Evolutionary conservation across 139 green algal species (phyloP), one percentile per base, ranked within the genome.

Genomic region (Bryopsis sp.): DNA sequence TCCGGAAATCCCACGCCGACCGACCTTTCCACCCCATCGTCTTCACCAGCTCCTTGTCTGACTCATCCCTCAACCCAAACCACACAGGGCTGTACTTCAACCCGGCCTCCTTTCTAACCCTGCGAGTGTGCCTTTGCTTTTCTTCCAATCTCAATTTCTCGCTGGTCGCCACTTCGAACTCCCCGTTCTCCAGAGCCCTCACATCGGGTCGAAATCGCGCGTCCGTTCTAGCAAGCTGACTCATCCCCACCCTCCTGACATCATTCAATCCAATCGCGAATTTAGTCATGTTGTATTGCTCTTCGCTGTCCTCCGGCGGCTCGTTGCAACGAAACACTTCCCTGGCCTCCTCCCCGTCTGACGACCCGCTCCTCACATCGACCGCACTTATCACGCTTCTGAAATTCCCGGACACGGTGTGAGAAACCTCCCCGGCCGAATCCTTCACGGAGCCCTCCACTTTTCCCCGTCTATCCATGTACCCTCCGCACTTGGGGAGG

Each of bases 261-360:
- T 97, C 90, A 73, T 97, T 97, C 57, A 97, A 75, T 46, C 74
- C 64, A 39, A 96, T 92, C 5, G 84, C 78, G 62, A 91, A 96
- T 57, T 35, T 84, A 11, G 74, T 68, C 74, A 76, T 79, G 59
- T 36, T 76, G 39, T 78, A 78, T 60, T 78, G 72, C 39, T 73
- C 58, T 0, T 0, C 39, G 31, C 54, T 47, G 36, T 71, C 63
- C 29, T 58, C 26, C 19, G 67, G 67, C 39, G 31, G 32, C 32
- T 46, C 48, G 22, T 5, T 50, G 54, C 63, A 65, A 0, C 72
- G 50, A 3, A 78, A 70, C 48, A 68, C 59, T 37, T 64, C 48
- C n/a, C 34, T 62, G 15, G 19, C 47, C 3, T 64, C 71, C 6
- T 46, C 38, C 2, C 26, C 43, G 0, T 38, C 60, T 19, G 33